phyloP scores from a whole-genome alignment of 2,329 filamentous ascomycete species.

The Drechmeria coniospora region DNA sequence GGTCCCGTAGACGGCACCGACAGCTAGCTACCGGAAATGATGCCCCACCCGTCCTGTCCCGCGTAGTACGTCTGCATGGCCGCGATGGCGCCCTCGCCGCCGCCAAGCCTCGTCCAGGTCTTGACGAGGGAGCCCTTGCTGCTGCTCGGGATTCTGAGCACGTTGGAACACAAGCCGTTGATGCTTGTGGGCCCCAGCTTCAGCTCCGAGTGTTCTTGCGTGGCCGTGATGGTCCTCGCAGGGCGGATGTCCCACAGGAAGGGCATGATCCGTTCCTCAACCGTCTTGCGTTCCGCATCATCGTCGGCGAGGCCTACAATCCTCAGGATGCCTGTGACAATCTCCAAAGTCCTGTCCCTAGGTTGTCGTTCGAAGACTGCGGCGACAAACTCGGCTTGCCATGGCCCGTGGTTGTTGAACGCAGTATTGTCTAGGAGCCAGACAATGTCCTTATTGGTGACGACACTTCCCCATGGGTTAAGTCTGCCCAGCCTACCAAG shows the following conservation, averaged over 20 bases:
- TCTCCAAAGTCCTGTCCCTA: conserved; percentile 48
- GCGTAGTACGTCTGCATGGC: conserved; percentile 61
- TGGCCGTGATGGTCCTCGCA: conserved; percentile 49
- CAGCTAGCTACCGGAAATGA: conserved; percentile 50
- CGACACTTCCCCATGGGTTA: conserved; percentile 44
- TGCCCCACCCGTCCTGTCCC: conserved; percentile 62
- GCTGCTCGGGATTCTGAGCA: conserved; percentile 33
- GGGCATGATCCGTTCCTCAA: conserved; percentile 55
- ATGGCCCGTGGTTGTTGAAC: conserved; percentile 42
- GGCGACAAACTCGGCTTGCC: conserved; percentile 72
- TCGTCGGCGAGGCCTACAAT: conserved; percentile 50
- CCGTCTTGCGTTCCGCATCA: conserved; percentile 40
- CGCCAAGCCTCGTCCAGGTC: conserved; percentile 33
- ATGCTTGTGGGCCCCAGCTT: conserved; percentile 54
- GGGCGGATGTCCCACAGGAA: conserved; percentile 67
- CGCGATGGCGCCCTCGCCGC: conserved; percentile 36
- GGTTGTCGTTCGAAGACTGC: conserved; percentile 65
- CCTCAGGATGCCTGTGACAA: conserved; percentile 55
- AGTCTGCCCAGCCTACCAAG: conserved; percentile 33
- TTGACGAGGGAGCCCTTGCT: conserved; percentile 30
- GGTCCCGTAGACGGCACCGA: too few relatives aligned
- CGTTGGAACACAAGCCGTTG: conserved; percentile 56
- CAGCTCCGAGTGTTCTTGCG: conserved; percentile 33
- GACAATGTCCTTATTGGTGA: conserved; percentile 53
- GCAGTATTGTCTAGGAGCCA: conserved; percentile 90